phyloP scores from a whole-genome alignment of 2,329 filamentous ascomycete species.

The Geosmithia morbida region DNA sequence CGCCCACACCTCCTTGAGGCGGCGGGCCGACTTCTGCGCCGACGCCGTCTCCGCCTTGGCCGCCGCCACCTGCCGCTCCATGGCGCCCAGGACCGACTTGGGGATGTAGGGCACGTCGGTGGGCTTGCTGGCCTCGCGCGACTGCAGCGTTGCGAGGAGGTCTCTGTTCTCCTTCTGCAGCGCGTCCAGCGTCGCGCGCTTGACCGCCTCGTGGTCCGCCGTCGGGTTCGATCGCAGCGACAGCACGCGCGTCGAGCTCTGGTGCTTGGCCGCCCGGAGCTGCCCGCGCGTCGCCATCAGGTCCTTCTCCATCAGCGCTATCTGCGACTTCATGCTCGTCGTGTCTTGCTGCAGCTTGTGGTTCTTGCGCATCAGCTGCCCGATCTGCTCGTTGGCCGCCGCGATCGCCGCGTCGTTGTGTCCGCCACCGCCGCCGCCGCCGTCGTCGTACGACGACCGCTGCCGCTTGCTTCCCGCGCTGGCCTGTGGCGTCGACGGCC shows the following conservation, averaged over 20 bases:
- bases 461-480: slow-evolving; percentile 47
- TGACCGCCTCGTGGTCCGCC: slow-evolving; percentile 69
- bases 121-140: slow-evolving; percentile 10
- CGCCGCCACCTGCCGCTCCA: slow-evolving; percentile 61
- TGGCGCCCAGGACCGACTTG: slow-evolving; percentile 57
- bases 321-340: slow-evolving; percentile 51
- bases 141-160: slow-evolving; percentile 57
- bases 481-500: slow-evolving; percentile 14
- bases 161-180: slow-evolving; percentile 76
- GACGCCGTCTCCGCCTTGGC: slow-evolving; percentile 54
- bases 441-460: slow-evolving; percentile 42
- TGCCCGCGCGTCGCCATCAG: slow-evolving; percentile 60
- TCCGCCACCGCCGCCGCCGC: slow-evolving; percentile 24
- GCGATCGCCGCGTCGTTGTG: background rate
- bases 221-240: slow-evolving; percentile 89
- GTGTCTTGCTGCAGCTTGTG: slow-evolving; percentile 72
- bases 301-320: slow-evolving; percentile 60
- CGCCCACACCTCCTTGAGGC: slow-evolving; percentile 85
- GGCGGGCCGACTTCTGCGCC: slow-evolving; percentile 68
- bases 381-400: slow-evolving; percentile 52
- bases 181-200: slow-evolving; percentile 61
- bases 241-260: slow-evolving; percentile 67
- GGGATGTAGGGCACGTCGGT: slow-evolving; percentile 54
- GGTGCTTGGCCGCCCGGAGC: slow-evolving; percentile 48
- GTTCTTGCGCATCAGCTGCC: slow-evolving; percentile 76